Percentiles rank a stretch among this genome's conserved stretches.
phyloP scores from a whole-genome alignment of 805 yeast species.

The Myxozyma monticola region DNA sequence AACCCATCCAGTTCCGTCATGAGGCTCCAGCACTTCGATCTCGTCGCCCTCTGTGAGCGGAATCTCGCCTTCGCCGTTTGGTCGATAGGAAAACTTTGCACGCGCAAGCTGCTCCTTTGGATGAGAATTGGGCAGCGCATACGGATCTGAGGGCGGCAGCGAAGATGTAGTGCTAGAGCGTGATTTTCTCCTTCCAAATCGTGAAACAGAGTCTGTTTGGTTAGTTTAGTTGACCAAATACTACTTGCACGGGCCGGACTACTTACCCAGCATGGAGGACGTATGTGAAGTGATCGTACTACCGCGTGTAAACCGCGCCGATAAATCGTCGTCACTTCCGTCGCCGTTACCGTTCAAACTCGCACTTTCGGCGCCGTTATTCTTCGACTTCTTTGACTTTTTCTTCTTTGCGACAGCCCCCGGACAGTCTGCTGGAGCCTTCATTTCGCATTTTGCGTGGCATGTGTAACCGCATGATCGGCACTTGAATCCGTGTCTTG shows the following conservation, averaged over 20 bases:
- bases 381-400: constrained; percentile 21
- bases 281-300: constrained; percentile 20
- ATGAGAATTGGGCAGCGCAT: constrained; percentile 9
- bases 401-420: constrained; percentile 28
- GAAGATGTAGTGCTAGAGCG: constrained; percentile 14
- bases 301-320: not conserved
- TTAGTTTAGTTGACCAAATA: not conserved
- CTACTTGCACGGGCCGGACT: not conserved
- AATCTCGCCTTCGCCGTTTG: constrained; percentile 76
- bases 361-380: constrained; percentile 6
- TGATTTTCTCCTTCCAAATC: constrained; percentile 20
- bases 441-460: constrained; percentile 34
- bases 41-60: constrained; percentile 60
- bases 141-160: constrained; percentile 12
- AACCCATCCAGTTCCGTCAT: constrained; percentile 96
- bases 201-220: constrained; percentile 10
- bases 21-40: constrained; percentile 59
- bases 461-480: constrained; percentile 31
- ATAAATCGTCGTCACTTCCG: constrained; percentile 11
- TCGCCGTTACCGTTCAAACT: constrained; percentile 11
- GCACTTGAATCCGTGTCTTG: constrained; percentile 33
- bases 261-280: constrained; percentile 19
- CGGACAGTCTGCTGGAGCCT: constrained; percentile 49
- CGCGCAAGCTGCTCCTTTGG: constrained; percentile 38
- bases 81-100: constrained; percentile 66